Evolutionary conservation across 306 rosid genomes (phyloP), one percentile per base, ranked within the genome.

Genomic region (Benincasa hispida): DNA sequence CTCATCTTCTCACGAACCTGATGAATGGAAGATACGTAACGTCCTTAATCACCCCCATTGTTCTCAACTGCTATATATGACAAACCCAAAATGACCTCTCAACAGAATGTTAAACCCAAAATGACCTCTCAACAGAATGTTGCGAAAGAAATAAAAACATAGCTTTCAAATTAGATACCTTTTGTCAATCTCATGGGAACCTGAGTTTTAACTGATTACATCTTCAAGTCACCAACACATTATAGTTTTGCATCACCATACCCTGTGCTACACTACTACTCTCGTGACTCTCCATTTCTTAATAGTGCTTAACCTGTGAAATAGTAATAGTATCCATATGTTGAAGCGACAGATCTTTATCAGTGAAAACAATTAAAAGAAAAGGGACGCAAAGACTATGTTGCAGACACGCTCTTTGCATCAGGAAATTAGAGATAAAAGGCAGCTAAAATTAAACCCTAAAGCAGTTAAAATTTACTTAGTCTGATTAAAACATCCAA

Each of bases 281-380:
- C 83, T 87, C 97, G 69, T 87, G 96, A 86, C 93, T 87, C 93
- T 86, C 96, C 97, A 90, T 93, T 85, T 91, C 94, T 84, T 97
- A 90, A 81, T 93, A 90, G 79, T 90, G 97, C 84, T 88, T 91
- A 74, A 93, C 98, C 83, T 89, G 96, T 41, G 98, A 88, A 83
- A 88, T 92, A 39, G 89, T 88, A 78, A 90, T 92, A 78, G 79
- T 91, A 83, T 93, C 97, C 88, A 88, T 91, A 92, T 87, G 92
- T 37, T 96, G 93, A 69, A 88, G 90, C 76, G 91, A 78, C 74
- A 91, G 88, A 80, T 88, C 91, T 87, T 93, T 93, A 75, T 93
- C 37, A 2, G 24, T 2, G 8, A 25, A 25, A 58, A 58, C 0
- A 10, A 24, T 11, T 14, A 13, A 32, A 62, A 32, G 9, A 83